A percentile compares a stretch with the other conserved stretches of the same genome.
phyloP scores from a whole-genome alignment of 2,329 filamentous ascomycete species.

The Stachybotrys elegans region DNA sequence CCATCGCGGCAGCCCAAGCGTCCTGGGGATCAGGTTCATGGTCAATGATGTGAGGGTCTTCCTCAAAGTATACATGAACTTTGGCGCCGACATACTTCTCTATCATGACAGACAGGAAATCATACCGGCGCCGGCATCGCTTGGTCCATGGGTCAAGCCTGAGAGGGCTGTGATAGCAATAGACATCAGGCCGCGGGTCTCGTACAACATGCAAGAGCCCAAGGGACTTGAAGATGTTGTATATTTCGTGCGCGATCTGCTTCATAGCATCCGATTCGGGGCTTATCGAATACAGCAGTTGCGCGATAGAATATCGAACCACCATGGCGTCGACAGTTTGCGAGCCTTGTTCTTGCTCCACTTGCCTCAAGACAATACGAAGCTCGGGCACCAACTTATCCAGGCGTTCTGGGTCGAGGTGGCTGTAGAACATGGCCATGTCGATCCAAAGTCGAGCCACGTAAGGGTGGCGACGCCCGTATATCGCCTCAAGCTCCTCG shows the following conservation, averaged over 20 bases:
- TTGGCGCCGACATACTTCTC: constrained; percentile 32
- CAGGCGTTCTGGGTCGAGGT: constrained; percentile 28
- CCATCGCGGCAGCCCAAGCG: constrained; percentile 31
- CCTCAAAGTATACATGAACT: constrained; percentile 36
- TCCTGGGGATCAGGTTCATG: constrained; percentile 32
- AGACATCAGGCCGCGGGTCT: constrained; percentile 31
- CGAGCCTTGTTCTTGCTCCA: constrained; percentile 28
- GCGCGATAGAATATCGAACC: constrained; percentile 35
- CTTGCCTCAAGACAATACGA: constrained; percentile 25
- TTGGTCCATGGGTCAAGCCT: constrained; percentile 40
- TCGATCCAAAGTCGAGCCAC: constrained; percentile 38
- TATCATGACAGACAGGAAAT: constrained; percentile 29
- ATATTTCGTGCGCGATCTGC: constrained; percentile 30
- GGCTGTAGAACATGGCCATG: constrained; percentile 33
- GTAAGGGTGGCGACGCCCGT: constrained; percentile 36
- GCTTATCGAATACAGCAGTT: constrained; percentile 30
- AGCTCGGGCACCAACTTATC: constrained; percentile 33
- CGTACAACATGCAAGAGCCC: constrained; percentile 30
- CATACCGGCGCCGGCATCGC: constrained; percentile 36
- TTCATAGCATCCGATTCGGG: constrained; percentile 29
- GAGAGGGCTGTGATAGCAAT: constrained; percentile 38
- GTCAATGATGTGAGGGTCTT: constrained; percentile 35
- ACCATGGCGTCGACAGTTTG: constrained; percentile 30
- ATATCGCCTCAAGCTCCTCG: constrained; percentile 39
- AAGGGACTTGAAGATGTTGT: constrained; percentile 28